Evolutionary conservation across 2,329 filamentous ascomycete species (phyloP).

Genomic region (Cyanodermella asteris): DNA sequence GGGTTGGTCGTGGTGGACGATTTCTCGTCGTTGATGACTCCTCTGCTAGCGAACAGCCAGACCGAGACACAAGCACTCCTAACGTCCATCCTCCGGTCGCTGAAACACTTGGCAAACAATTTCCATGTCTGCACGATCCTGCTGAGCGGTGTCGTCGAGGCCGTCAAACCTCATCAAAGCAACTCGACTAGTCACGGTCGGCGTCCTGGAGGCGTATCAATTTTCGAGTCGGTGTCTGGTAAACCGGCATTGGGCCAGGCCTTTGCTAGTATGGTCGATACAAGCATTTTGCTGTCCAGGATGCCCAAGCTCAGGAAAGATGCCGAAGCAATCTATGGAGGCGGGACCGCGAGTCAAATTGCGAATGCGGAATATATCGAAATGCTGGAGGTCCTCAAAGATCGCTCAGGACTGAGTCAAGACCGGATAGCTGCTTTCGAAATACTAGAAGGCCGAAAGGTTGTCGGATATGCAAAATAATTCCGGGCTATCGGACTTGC

Average conservation of each 20-base stretch:
- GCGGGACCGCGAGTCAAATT: conserved; percentile 4
- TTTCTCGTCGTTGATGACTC: conserved; percentile 16
- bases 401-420: conserved; percentile 16
- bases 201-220: conserved; percentile 11
- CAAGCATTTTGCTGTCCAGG: conserved; percentile 18
- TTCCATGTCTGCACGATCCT: conserved; percentile 20
- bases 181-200: conserved; percentile 4
- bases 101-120: conserved; percentile 17
- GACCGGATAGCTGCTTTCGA: conserved; percentile 17
- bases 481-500: too few relatives aligned
- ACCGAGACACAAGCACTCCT: conserved; percentile 19
- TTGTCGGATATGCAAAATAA: too few relatives aligned
- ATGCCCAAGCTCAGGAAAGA: conserved; percentile 16
- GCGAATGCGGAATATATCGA: conserved; percentile 10
- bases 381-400: conserved; percentile 22
- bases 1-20: conserved; percentile 19
- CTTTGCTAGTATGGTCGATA: conserved; percentile 17
- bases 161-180: conserved; percentile 7
- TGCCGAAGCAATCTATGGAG: conserved; percentile 13
- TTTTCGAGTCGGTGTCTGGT: conserved; percentile 17
- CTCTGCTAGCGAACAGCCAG: conserved; percentile 17
- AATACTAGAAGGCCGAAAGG: conserved; percentile 4
- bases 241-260: conserved; percentile 18
- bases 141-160: conserved; percentile 14
- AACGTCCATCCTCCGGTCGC: conserved; percentile 18